A percentile compares a stretch with the other conserved stretches of the same genome.
These are phyloP conservation scores for Cercospora sp. DNA, from an alignment of 2,329 filamentous ascomycete species.

Conservation along the genomic window DNA sequence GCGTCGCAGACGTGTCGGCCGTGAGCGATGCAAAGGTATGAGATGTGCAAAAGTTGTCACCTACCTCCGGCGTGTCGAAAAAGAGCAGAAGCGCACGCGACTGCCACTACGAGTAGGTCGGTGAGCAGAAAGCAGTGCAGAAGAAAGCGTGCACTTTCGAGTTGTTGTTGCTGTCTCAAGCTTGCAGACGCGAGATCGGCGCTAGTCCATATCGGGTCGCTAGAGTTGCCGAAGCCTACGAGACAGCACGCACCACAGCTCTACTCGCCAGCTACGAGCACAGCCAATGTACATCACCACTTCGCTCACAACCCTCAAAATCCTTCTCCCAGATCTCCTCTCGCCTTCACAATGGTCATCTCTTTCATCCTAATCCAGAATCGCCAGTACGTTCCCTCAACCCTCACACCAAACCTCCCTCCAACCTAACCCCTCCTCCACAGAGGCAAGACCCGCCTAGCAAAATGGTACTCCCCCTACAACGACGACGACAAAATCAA, in stretches of 20 bases:
- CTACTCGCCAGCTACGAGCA: not conserved
- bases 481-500: conserved; percentile 99
- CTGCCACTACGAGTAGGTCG: not conserved
- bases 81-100: not conserved
- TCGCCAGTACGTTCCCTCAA: conserved; percentile 63
- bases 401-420: not conserved
- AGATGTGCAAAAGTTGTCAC: conserved; percentile 89
- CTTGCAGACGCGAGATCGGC: not conserved
- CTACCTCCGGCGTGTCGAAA: conserved; percentile 13
- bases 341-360: conserved; percentile 59
- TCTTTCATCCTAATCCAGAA: conserved; percentile 91
- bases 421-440: conserved; percentile 26
- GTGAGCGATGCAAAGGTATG: conserved; percentile 60
- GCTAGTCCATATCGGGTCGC: not conserved
- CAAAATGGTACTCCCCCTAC: conserved; percentile 99
- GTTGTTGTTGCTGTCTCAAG: not conserved
- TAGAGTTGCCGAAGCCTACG: not conserved
- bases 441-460: conserved; percentile 95
- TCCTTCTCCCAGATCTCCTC: not conserved
- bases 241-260: not conserved
- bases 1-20: conserved; percentile 18
- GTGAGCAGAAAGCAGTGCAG: not conserved
- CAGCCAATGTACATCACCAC: not conserved
- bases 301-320: not conserved
- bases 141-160: not conserved